phyloP scores from a whole-genome alignment of 2,329 filamentous ascomycete genomes.

The Pyrenophora teres region DNA sequence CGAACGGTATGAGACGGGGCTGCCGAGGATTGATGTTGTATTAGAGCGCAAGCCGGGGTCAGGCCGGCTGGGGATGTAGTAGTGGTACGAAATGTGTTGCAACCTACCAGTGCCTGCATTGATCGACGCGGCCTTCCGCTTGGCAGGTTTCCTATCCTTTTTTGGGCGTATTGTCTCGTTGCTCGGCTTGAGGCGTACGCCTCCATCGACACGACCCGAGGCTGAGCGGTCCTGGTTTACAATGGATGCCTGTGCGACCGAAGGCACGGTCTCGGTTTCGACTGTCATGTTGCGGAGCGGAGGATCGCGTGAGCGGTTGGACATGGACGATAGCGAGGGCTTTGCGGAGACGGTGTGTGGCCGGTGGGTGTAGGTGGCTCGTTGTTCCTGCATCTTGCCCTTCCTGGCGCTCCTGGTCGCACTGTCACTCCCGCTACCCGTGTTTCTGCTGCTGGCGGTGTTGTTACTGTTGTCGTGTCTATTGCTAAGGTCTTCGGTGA shows the following conservation, averaged over 20 bases:
- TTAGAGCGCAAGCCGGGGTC: constrained; percentile 30
- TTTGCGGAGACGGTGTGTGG: constrained; percentile 60
- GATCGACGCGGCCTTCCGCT: constrained; percentile 75
- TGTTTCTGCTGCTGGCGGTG: constrained; percentile 47
- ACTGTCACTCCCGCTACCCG: constrained; percentile 70
- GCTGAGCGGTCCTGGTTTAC: constrained; percentile 61
- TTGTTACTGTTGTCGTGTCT: constrained; percentile 49
- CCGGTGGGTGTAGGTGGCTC: constrained; percentile 49
- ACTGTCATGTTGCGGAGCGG: constrained; percentile 91
- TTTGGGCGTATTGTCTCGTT: constrained; percentile 94
- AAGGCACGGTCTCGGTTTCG: constrained; percentile 93
- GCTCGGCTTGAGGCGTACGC: constrained; percentile 83
- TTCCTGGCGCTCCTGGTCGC: constrained; percentile 44
- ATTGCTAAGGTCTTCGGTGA: constrained; percentile 53
- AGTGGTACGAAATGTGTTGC: constrained; percentile 42
- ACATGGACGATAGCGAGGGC: constrained; percentile 70
- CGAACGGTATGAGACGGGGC: constrained; percentile 36
- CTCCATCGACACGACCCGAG: constrained; percentile 70
- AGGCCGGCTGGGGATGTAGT: constrained; percentile 33
- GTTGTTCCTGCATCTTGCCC: constrained; percentile 51
- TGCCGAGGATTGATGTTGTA: constrained; percentile 37
- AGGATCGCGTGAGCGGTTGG: constrained; percentile 69
- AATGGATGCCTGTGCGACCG: constrained; percentile 81
- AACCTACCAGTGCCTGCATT: constrained; percentile 74
- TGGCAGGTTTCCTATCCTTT: constrained; percentile 84